Evolutionary conservation across 345 rosid species (phyloP), one percentile per base, ranked within the genome.

Genomic region (Dipteronia dyeriana): DNA sequence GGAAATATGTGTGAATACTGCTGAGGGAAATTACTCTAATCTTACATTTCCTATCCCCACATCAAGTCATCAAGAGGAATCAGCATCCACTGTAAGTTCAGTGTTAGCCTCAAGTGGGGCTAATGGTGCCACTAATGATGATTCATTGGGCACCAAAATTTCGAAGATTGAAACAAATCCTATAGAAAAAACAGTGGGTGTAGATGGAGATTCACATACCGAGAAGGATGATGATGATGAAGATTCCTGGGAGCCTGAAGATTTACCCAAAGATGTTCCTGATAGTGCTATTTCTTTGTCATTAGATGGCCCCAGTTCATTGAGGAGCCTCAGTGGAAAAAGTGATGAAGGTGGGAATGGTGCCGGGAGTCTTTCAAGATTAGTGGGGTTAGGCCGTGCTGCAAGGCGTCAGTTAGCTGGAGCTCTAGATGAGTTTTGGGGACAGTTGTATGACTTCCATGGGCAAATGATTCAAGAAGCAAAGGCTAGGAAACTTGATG

Each of bases 371-470:
- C 97, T 97, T 79, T 92, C 98, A 38, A 91, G 95, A 85, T 86
- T 97, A 84, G 93, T 89, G 77, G 99, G 98, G 66, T 79, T 97
- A 77, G 99, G 99, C 11, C 97, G 99, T 75, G 97, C 98, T 73
- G 97, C 99, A 4, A 86, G 98, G 82, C 90, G 94, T 41, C 96
- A 97, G 68, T 77, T 97, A 78, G 90, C 97, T 67, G 80, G 78
- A 4, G 86, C 75, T 73, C 95, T 97, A 59, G 94, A 87, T 67
- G 99, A 97, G 75, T 97, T 97, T 84, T 97, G 99, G 99, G 98
- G 91, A 39, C 98, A 91, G 66, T 75, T 97, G 65, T 97, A 81
- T 78, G 94, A 97, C 88, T 85, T 79, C 25, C 94, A 97, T 47
- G 99, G 99, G 63, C 90, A 84, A 73, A 75, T 84, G 53, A 92